Conservation (phyloP, 305 asterid genomes). For the Solanum chacoense region DNA sequence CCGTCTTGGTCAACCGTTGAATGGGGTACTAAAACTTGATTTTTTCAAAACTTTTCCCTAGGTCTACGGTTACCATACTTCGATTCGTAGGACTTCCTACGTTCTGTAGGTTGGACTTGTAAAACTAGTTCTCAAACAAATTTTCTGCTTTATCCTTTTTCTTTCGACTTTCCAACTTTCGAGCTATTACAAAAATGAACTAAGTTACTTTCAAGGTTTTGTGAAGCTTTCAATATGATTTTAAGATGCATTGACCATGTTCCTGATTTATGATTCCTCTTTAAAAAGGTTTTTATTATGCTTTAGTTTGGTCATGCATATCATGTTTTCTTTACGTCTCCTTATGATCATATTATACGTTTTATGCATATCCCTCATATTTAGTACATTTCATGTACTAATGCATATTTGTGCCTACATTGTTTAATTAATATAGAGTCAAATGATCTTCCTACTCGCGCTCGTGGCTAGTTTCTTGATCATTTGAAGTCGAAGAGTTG, state of each 20-base stretch:
- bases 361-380: background rate
- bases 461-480: too few relatives aligned
- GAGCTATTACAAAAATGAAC: background rate
- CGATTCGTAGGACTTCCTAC: background rate
- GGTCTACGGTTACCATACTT: background rate
- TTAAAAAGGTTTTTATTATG: background rate
- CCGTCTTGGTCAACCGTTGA: background rate
- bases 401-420: background rate
- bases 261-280: background rate
- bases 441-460: too few relatives aligned
- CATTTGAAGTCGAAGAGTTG: too few relatives aligned
- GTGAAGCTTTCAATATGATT: background rate
- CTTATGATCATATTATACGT: background rate
- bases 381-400: background rate
- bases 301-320: background rate
- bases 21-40: background rate
- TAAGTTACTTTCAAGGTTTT: background rate
- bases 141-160: background rate
- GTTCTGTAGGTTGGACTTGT: background rate
- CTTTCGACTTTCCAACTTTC: background rate
- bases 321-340: background rate
- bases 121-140: background rate
- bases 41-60: background rate
- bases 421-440: too few relatives aligned
- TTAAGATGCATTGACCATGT: background rate